Evolutionary conservation across 2,329 filamentous ascomycete species (phyloP), one percentile per base, ranked within the genome.

Genomic region (Ascochyta pisi): DNA sequence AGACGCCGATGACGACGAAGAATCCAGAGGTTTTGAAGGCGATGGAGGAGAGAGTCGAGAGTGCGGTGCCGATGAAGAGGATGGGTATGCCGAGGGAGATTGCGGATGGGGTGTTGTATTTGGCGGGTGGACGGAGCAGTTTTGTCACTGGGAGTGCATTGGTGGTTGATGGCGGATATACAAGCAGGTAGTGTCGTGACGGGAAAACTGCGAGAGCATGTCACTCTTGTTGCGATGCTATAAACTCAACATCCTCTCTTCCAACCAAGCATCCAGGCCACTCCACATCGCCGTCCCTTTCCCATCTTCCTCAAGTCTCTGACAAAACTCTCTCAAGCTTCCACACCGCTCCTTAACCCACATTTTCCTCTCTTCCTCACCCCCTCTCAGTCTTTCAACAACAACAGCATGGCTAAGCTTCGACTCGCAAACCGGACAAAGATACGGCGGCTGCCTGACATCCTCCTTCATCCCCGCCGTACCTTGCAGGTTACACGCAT

Each of bases 401-500:
- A 38, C 46, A 29, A 71, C 48, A 7, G 66, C 65, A 45, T 67
- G 55, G 6, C 50, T 39, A 1, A 88, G 53, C 70, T 89, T 89
- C 6, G 76, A 76, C 51, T 84, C 67, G 61, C 86, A 87, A 0
- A 89, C 77, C 0, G 83, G 84, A 61, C 86, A 89, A 3, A 88
- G 63, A 61, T 86, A 89, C 1, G 86, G 85, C 23, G 86, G 86
- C 65, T 89, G 86, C 38, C 86, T 74, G 2, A 80, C 76, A 65
- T 89, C 86, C 68, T 89, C 87, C 0, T 72, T 76, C 35, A 87
- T 76, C 1, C 80, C 78, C 0, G 82, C 81, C 0, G 84, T 86
- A 4, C 83, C 80, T 66, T 89, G 86, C 86, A 89, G 87, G 2
- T 81, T 78, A 61, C 86, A 89, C 0, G 86, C 84, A 61, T 85